These are phyloP conservation scores for Stenocarpella maydis DNA, from an alignment of 2,329 filamentous ascomycete species.

Conservation along the genomic window DNA sequence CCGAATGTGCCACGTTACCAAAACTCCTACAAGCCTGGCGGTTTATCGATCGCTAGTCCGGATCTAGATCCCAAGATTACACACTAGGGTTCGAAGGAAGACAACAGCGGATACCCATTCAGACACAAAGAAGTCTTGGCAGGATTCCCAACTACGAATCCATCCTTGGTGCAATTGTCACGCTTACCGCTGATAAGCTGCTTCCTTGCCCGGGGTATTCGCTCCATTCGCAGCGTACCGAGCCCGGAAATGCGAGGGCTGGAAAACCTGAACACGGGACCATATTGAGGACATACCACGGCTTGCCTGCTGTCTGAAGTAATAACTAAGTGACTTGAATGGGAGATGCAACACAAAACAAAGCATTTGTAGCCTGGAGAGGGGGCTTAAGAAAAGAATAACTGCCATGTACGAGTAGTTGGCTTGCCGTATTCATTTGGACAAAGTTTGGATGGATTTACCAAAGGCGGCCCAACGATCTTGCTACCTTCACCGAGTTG, in stretches of 20 bases:
- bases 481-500: not conserved
- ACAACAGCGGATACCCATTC: constrained; percentile 9
- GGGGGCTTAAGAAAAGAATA: no score
- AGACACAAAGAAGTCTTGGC: constrained; percentile 7
- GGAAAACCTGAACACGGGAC: not conserved
- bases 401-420: not conserved
- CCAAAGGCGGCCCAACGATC: not conserved
- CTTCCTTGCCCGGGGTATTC: not conserved
- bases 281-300: not conserved
- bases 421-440: not conserved
- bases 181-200: not conserved
- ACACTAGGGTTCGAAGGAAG: constrained; percentile 11
- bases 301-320: not conserved
- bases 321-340: not conserved
- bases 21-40: constrained; percentile 11
- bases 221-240: not conserved
- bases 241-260: not conserved
- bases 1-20: constrained; percentile 34
- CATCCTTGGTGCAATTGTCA: not conserved
- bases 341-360: not conserved
- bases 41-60: constrained; percentile 29
- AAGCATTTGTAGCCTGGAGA: not conserved
- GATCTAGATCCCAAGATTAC: constrained; percentile 26
- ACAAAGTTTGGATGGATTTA: no score
- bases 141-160: not conserved